Percentiles rank a stretch among this genome's conserved stretches.
phyloP scores from a whole-genome alignment of 2,329 filamentous ascomycete genomes.

The Didymella keratinophila region DNA sequence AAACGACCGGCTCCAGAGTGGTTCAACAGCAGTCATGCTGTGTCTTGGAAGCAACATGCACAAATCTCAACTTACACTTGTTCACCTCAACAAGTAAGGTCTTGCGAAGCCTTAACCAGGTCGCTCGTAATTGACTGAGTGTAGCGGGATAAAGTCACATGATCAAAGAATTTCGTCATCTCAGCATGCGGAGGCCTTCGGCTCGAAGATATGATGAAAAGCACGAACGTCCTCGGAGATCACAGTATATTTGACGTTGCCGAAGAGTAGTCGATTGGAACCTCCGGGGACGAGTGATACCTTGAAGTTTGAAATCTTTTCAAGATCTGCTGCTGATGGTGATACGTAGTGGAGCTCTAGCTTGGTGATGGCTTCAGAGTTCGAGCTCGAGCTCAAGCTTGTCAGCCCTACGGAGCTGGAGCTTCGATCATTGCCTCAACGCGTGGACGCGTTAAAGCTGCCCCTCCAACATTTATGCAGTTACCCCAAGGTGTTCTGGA shows the following conservation, averaged over 20 bases:
- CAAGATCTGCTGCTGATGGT: not conserved
- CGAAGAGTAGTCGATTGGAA: not conserved
- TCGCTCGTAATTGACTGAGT: not conserved
- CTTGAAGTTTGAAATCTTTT: not conserved
- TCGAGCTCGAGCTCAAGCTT: constrained; percentile 23
- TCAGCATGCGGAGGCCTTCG: not conserved
- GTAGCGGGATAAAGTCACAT: not conserved
- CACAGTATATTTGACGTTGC: not conserved
- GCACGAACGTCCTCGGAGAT: not conserved
- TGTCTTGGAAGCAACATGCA: not conserved
- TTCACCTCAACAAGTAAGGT: too few species aligned
- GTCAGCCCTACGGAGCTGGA: constrained; percentile 29
- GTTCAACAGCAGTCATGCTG: constrained; percentile 2
- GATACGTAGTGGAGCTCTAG: constrained; percentile 5
- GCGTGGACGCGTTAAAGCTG: constrained; percentile 6
- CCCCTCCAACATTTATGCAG: constrained; percentile 33
- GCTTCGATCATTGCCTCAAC: constrained; percentile 16
- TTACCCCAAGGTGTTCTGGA: constrained; percentile 32
- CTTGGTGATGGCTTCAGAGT: constrained; percentile 10
- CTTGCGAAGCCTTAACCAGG: not conserved
- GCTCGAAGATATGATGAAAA: not conserved
- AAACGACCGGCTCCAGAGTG: constrained; percentile 3
- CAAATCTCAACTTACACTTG: too few species aligned
- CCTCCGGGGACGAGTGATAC: not conserved
- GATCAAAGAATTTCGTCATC: not conserved